A percentile compares a stretch with the other conserved stretches of the same genome.
phyloP scores from a whole-genome alignment of 768 basidiomycete species.

The Chalciporus piperatus region DNA sequence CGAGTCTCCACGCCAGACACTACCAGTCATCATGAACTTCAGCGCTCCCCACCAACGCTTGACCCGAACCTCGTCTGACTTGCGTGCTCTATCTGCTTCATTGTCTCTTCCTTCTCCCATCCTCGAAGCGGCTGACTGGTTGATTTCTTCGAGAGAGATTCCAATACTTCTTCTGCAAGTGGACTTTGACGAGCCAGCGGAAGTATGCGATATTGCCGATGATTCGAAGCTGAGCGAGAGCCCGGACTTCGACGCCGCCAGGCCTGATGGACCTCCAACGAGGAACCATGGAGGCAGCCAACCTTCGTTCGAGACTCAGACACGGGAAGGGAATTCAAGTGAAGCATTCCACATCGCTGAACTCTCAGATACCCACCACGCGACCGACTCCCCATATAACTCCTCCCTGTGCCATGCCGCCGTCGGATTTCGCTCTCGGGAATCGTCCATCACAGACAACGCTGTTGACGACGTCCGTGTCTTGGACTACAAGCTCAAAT shows the following conservation, averaged over 20 bases:
- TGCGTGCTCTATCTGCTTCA: constrained; percentile 35
- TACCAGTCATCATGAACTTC: constrained; percentile 11
- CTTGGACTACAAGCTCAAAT: not conserved
- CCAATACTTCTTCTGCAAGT: constrained; percentile 47
- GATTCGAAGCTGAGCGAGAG: constrained; percentile 1
- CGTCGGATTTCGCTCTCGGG: not conserved
- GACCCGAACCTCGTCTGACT: constrained; percentile 41
- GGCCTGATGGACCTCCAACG: not conserved
- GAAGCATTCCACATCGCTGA: not conserved
- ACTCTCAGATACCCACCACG: not conserved
- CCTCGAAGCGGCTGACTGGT: constrained; percentile 37
- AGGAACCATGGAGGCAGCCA: not conserved
- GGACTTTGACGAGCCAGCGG: not conserved
- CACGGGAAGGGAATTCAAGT: constrained; percentile 1
- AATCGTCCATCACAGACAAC: not conserved
- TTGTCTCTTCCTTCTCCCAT: constrained; percentile 47
- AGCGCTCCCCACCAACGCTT: constrained; percentile 23
- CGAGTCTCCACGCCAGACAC: not conserved
- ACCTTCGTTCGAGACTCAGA: constrained; percentile 1
- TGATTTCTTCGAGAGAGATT: constrained; percentile 42
- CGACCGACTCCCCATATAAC: not conserved
- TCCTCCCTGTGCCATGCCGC: not conserved
- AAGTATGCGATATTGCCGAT: constrained; percentile 7
- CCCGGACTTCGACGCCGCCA: not conserved
- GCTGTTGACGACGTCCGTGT: not conserved